These are phyloP conservation scores for Aureobasidium pullulans DNA, from an alignment of 2,329 filamentous ascomycete genomes.

Conservation along the genomic window DNA sequence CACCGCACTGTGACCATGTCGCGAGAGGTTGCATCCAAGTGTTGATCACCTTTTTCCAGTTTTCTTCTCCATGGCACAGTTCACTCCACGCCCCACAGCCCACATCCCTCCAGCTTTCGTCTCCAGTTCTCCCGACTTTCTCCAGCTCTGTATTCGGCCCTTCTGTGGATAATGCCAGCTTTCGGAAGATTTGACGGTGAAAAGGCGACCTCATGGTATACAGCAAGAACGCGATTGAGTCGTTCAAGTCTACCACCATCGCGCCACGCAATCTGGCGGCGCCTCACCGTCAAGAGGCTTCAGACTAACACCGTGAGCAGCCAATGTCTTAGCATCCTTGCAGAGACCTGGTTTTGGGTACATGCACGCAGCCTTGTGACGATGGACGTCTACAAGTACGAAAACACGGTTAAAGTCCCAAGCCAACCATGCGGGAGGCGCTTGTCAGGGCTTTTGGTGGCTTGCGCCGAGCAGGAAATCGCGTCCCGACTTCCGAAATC, in stretches of 20 bases:
- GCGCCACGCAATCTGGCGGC: neutral
- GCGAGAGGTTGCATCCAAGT: slow-evolving; percentile 1
- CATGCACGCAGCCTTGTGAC: neutral
- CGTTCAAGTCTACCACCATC: neutral
- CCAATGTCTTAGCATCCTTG: neutral
- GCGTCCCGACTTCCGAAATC: neutral
- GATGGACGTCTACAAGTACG: neutral
- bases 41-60: slow-evolving; percentile 1
- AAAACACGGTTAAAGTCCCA: neutral
- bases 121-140: slow-evolving; percentile 50
- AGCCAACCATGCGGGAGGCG: slow-evolving; percentile 6
- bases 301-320: neutral
- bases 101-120: slow-evolving; percentile 31
- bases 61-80: slow-evolving; percentile 10
- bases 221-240: neutral
- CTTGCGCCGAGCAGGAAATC: neutral
- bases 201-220: neutral
- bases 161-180: slow-evolving; percentile 8
- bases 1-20: neutral
- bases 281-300: neutral
- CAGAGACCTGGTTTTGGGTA: neutral
- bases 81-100: slow-evolving; percentile 19
- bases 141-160: slow-evolving; percentile 30
- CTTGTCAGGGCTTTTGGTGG: slow-evolving; percentile 5
- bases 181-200: slow-evolving; percentile 1